These are phyloP conservation scores for Leptodontidium sp. DNA, from an alignment of 2,329 filamentous ascomycete species.

Conservation along the genomic window DNA sequence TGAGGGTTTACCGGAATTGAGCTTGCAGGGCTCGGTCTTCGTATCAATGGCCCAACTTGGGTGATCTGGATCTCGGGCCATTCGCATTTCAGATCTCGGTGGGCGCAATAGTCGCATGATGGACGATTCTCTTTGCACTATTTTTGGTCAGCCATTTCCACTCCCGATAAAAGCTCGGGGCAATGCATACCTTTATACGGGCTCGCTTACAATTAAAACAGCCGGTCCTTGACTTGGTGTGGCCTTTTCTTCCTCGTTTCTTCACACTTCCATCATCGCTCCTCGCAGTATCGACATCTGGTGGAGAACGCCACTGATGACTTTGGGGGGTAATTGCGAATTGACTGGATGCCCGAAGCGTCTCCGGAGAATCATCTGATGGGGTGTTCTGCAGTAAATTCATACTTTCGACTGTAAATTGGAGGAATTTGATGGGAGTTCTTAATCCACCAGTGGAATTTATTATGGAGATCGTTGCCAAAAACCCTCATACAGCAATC, in stretches of 20 bases:
- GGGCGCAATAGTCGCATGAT: constrained; percentile 68
- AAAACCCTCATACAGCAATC: no score
- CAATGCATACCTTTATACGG: constrained; percentile 63
- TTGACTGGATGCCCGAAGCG: not conserved
- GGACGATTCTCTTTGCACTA: constrained; percentile 72
- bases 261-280: constrained; percentile 15
- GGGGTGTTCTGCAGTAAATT: not conserved
- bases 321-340: not conserved
- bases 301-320: not conserved
- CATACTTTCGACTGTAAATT: not conserved
- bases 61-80: constrained; percentile 63
- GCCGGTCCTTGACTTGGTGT: constrained; percentile 71
- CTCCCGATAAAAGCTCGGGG: no score
- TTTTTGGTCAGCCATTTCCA: not conserved
- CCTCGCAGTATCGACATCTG: not conserved
- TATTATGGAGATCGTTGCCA: no score
- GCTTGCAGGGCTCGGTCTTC: constrained; percentile 23
- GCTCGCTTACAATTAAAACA: constrained; percentile 74
- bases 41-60: constrained; percentile 49
- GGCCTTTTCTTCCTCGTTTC: constrained; percentile 51
- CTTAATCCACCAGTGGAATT: not conserved
- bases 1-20: constrained; percentile 17
- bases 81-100: constrained; percentile 69
- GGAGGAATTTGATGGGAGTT: not conserved
- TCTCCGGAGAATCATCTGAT: not conserved